Conservation (phyloP, 768 basidiomycete genomes). For the Calocybe indica region DNA sequence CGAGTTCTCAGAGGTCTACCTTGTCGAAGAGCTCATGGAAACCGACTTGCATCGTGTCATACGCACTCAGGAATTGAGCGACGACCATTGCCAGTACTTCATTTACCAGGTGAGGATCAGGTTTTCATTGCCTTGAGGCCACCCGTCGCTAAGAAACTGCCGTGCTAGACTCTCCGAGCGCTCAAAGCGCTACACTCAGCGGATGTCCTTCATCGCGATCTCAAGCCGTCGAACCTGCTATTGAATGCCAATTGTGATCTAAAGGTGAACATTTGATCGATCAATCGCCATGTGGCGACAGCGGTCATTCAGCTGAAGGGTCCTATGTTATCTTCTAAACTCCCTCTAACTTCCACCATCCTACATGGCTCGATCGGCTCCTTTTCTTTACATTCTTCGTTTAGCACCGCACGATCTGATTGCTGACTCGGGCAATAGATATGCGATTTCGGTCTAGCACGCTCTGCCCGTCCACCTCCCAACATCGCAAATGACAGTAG, state of each 20-base stretch:
- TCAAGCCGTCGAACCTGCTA: constrained; percentile 94
- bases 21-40: constrained; percentile 74
- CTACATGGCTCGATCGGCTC: too few relatives aligned
- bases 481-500: constrained; percentile 70
- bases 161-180: constrained; percentile 74
- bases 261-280: constrained; percentile 47
- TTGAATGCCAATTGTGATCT: constrained; percentile 96
- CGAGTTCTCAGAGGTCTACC: constrained; percentile 77
- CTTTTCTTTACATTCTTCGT: not conserved
- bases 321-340: too few relatives aligned
- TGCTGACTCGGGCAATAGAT: constrained; percentile 35
- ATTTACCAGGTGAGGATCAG: constrained; percentile 73
- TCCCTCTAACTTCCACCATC: too few relatives aligned
- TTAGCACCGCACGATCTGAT: not conserved
- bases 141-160: not conserved
- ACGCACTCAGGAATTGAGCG: constrained; percentile 86
- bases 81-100: constrained; percentile 97
- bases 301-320: too few relatives aligned
- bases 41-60: constrained; percentile 97
- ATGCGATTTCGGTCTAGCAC: constrained; percentile 85
- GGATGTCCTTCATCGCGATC: constrained; percentile 90
- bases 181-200: constrained; percentile 94
- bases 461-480: constrained; percentile 69
- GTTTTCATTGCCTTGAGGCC: too few relatives aligned
- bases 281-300: too few relatives aligned